Conservation (phyloP, 768 basidiomycete species). For the Macrolepiota albuminosa region DNA sequence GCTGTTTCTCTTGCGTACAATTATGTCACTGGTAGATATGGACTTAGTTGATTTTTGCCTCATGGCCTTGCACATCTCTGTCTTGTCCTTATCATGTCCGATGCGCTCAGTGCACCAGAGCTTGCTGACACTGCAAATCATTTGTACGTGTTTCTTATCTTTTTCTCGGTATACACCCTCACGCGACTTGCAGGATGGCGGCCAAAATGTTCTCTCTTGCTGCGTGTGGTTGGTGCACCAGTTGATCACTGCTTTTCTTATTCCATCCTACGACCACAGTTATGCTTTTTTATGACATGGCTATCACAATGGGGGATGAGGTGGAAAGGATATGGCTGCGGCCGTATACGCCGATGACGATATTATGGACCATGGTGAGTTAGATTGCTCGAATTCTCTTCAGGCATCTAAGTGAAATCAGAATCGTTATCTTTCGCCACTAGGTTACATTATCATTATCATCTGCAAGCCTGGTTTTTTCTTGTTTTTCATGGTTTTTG, state of each 20-base stretch:
- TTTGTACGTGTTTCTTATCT: conserved; percentile 11
- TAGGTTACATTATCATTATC: neutral
- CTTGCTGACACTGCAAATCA: conserved; percentile 12
- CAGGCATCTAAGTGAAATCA: neutral
- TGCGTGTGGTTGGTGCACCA: conserved; percentile 26
- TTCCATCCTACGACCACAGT: neutral
- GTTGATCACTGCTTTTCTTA: neutral
- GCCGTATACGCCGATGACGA: conserved; percentile 23
- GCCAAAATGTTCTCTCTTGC: conserved; percentile 33
- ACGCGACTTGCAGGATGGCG: conserved; percentile 21
- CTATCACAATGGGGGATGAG: conserved; percentile 30
- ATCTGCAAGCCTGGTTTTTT: neutral
- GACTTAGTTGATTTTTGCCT: neutral
- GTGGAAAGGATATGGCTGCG: conserved; percentile 30
- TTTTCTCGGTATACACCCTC: neutral
- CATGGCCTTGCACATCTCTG: neutral
- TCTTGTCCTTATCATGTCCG: neutral
- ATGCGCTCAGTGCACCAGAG: neutral
- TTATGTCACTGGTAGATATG: neutral
- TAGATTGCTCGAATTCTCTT: neutral
- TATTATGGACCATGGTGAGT: conserved; percentile 27
- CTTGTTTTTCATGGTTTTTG: neutral
- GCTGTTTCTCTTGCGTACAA: neutral
- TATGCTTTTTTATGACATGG: conserved; percentile 29
- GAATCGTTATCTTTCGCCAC: neutral